These are phyloP conservation scores for Carnegiea gigantea DNA, from an alignment of 179 eudicot genomes.

Conservation along the genomic window DNA sequence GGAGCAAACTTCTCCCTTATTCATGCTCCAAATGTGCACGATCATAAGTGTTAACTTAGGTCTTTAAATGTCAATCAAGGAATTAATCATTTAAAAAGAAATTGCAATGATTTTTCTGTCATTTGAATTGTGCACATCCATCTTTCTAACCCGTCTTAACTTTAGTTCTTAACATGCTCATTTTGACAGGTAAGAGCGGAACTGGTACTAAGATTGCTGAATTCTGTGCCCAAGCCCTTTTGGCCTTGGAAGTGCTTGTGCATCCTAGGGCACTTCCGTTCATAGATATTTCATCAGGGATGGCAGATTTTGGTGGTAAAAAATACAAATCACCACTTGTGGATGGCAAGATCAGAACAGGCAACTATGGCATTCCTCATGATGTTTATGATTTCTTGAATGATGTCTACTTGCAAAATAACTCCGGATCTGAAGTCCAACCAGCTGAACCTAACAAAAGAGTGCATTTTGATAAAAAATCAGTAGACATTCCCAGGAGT, in stretches of 20 bases:
- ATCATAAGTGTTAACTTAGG: neutral
- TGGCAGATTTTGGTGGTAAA: conserved; percentile 30
- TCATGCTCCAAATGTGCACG: neutral
- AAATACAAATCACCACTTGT: conserved; percentile 25
- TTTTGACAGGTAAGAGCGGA: conserved; percentile 59
- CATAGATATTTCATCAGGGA: conserved; percentile 39
- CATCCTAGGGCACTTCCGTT: conserved; percentile 82
- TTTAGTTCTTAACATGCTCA: neutral
- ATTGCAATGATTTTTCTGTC: neutral
- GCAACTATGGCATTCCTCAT: conserved; percentile 26
- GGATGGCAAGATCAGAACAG: conserved; percentile 25
- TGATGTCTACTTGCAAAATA: conserved; percentile 48
- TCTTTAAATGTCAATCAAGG: no score
- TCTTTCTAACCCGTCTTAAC: neutral
- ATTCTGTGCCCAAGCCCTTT: conserved; percentile 69
- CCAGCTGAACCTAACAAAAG: conserved; percentile 22
- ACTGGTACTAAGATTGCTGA: conserved; percentile 67
- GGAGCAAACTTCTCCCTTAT: neutral
- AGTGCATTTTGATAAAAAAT: conserved; percentile 16
- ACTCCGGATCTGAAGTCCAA: conserved; percentile 33
- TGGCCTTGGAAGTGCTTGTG: conserved; percentile 71
- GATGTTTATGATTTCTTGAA: conserved; percentile 50
- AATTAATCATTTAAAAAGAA: no score
- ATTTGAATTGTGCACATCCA: neutral
- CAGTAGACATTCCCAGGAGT: conserved; percentile 19